These are phyloP conservation scores for Cucurbita argyrosperma DNA, from an alignment of 306 rosid species.

Conservation along the genomic window DNA sequence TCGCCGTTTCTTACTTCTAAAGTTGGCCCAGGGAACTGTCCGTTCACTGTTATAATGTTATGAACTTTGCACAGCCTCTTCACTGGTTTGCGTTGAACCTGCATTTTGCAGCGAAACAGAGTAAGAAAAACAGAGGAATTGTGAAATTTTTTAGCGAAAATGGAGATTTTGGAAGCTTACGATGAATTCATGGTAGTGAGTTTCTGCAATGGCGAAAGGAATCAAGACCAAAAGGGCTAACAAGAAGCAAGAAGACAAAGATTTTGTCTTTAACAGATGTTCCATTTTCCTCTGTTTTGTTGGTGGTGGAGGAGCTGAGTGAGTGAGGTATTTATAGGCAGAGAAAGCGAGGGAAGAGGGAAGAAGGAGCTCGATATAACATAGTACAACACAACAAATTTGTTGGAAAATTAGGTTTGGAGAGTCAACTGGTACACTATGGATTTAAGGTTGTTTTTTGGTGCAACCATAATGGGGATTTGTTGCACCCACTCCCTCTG, in stretches of 20 bases:
- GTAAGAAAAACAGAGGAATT: not conserved
- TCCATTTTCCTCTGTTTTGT: slow-evolving; percentile 20
- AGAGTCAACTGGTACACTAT: slow-evolving; percentile 10
- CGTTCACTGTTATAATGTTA: slow-evolving; percentile 55
- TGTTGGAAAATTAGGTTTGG: slow-evolving; percentile 24
- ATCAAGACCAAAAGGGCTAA: slow-evolving; percentile 24
- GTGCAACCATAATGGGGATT: slow-evolving; percentile 48
- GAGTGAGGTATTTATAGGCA: slow-evolving; percentile 9
- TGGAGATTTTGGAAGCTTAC: slow-evolving; percentile 28
- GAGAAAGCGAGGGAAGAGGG: not conserved
- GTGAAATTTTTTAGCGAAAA: not conserved
- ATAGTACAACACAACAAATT: not conserved
- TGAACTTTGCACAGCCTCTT: slow-evolving; percentile 78
- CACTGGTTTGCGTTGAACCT: slow-evolving; percentile 45
- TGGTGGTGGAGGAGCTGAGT: slow-evolving; percentile 7
- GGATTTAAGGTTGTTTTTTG: slow-evolving; percentile 11
- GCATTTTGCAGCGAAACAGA: not conserved
- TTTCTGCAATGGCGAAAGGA: slow-evolving; percentile 27
- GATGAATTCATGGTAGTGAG: slow-evolving; percentile 64
- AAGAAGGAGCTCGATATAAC: not conserved
- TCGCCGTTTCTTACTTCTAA: slow-evolving; percentile 55
- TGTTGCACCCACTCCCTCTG: slow-evolving; percentile 63
- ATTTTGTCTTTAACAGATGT: slow-evolving; percentile 10
- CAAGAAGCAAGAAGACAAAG: slow-evolving; percentile 17
- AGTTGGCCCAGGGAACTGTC: slow-evolving; percentile 76